Base-by-base conservation (phyloP, 148 eudicot species). In the Chenopodium quinoa region DNA sequence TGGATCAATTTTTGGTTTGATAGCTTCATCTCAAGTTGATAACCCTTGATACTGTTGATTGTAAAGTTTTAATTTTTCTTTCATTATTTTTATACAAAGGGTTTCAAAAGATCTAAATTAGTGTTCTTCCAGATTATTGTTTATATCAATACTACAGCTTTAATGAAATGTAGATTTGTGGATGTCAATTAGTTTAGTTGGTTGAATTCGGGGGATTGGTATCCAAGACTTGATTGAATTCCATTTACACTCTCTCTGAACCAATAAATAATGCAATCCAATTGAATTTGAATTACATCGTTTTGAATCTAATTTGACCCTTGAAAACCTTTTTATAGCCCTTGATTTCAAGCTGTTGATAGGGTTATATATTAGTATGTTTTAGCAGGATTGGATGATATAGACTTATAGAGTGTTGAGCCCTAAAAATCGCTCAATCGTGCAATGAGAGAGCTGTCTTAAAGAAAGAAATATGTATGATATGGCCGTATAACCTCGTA, bases 1-100 rank as follows among this genome's bases (percentile, higher is more conserved):
- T 64, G 77, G 82, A 80, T 72, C 76, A 27, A 25, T 23, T 17
- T 40, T 13, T 72, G 9, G 44, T 63, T 80, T 25, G 44, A 63
- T 73, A 31, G 46, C 40, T 69, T 31, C n/a, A 13, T 56, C 17
- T 56, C 0, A 56, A 2, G 19, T 56, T 56, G 22, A 4, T 56
- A 9, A 11, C 54, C 12, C 3, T 2, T 12, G 71, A 67, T 29
- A 3, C 7, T 29, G 20, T 19, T 27, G 19, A 19, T 37, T 32
- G 19, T 34, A 2, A 2, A 13, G 9, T 14, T 31, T 69, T 34
- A 34, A 2, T 3, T 34, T 12, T 13, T 31, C 4, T 67, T 67
- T 3, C 17, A 9, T 25, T 31, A 29, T 31, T 31, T 31, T 31
- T 68, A 4, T 31, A 4, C 1, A 71, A 19, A 27, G 48, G 11